These are phyloP conservation scores for Heliamphora pulchella DNA, from an alignment of 179 eudicot genomes.

Conservation along the genomic window DNA sequence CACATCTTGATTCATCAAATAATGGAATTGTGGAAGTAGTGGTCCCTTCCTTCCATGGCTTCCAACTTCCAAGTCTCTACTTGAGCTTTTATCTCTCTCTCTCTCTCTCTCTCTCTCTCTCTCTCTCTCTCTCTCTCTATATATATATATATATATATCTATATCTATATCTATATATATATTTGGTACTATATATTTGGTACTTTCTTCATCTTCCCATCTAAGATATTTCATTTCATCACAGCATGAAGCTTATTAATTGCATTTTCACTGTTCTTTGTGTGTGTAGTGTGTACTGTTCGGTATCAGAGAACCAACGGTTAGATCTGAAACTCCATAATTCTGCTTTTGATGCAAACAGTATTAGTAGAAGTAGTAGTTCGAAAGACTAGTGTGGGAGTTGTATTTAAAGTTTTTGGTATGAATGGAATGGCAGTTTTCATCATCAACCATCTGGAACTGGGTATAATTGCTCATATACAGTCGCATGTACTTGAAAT, in stretches of 20 bases:
- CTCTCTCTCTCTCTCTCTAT: too few relatives aligned
- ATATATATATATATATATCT: too few relatives aligned
- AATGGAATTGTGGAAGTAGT: too few relatives aligned
- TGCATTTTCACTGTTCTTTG: not conserved
- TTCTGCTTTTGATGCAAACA: slow-evolving; percentile 18
- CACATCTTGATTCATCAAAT: too few relatives aligned
- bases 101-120: too few relatives aligned
- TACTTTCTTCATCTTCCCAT: not conserved
- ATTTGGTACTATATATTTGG: not conserved
- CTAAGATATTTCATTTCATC: not conserved
- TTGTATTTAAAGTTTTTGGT: not conserved
- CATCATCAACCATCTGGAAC: not conserved
- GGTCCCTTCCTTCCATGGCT: too few relatives aligned
- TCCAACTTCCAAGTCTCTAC: too few relatives aligned
- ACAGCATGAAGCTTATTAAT: not conserved
- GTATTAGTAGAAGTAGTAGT: not conserved
- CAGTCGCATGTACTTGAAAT: too few relatives aligned
- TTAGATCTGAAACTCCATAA: not conserved
- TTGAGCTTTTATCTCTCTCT: too few relatives aligned
- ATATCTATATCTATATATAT: too few relatives aligned
- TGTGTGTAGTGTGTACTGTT: not conserved
- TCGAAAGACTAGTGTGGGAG: not conserved
- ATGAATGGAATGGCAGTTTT: slow-evolving; percentile 12
- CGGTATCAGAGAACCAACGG: not conserved
- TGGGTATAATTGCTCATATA: too few relatives aligned